Evolutionary conservation across 495 filamentous ascomycete species (phyloP).

Genomic region (Lophiostoma macrostomum): DNA sequence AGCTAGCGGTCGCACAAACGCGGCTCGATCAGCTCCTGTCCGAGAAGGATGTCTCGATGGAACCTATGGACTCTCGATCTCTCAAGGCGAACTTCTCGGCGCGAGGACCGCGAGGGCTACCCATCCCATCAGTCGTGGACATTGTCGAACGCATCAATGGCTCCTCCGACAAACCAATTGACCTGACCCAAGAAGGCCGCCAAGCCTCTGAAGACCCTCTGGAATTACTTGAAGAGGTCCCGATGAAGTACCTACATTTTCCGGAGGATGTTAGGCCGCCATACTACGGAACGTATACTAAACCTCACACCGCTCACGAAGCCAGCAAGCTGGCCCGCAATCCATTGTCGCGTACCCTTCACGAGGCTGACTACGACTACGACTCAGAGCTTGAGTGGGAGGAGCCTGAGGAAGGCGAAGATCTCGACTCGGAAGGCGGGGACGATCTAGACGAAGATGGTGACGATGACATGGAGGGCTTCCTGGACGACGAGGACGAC

Average conservation of each 20-base stretch:
- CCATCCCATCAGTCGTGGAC: conserved; percentile 57
- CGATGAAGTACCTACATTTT: conserved; percentile 78
- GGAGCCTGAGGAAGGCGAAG: conserved; percentile 75
- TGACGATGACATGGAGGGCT: conserved; percentile 69
- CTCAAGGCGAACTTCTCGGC: conserved; percentile 25
- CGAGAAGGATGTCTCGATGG: not conserved
- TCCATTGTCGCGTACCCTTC: conserved; percentile 60
- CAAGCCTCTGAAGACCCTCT: conserved; percentile 39
- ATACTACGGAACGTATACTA: conserved; percentile 82
- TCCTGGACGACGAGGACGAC: conserved; percentile 64
- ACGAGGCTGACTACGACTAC: conserved; percentile 84
- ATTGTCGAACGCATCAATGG: conserved; percentile 55
- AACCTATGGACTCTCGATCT: not conserved
- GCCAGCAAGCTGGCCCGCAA: conserved; percentile 63
- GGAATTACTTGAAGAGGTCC: conserved; percentile 58
- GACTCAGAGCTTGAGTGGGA: conserved; percentile 98
- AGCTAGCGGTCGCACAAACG: conserved; percentile 9
- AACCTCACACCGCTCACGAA: conserved; percentile 46
- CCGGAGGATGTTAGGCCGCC: conserved; percentile 84
- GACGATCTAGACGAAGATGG: conserved; percentile 66
- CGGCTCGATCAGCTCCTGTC: conserved; percentile 20
- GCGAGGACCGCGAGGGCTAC: conserved; percentile 52
- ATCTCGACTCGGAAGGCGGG: conserved; percentile 73
- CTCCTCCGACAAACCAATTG: conserved; percentile 43
- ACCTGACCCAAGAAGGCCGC: conserved; percentile 43